Evolutionary conservation across 2,329 filamentous ascomycete genomes (phyloP), one percentile per base, ranked within the genome.

Genomic region (Ophiostoma populinum): DNA sequence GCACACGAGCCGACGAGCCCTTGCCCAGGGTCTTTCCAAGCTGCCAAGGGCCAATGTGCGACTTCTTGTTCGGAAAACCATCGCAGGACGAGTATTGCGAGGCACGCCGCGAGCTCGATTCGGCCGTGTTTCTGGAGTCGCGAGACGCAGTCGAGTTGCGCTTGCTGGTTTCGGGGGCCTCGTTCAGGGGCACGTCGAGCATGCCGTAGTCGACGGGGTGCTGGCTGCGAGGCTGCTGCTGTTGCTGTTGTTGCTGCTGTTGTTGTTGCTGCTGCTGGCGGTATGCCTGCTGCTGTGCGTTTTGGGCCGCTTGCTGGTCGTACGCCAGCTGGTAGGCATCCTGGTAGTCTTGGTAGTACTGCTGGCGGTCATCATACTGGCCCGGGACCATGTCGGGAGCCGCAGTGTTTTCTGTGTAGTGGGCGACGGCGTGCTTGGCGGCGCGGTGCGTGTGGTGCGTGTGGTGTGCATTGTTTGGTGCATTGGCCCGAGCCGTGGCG

Each of bases 11-110:
- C 33, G 83, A 92, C 2, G 86, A 85, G 3, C 90, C 90, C 46
- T 82, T 80, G 1, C 90, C 90, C 19, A 98, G 65, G 1, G 81
- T 92, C 52, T 72, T 83, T 6, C 90, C 90, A 4, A 98, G 61
- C 45, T 87, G 75, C 90, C 90, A 98, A 44, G 87, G 87, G 0
- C 90, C 90, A 47, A 98, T 81, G 47, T 83, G 78, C 9, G 78
- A 81, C 56, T 77, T 77, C 43, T 46, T 43, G 26, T 48, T 47
- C 36, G 47, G 43, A 19, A 49, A 47, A 20, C 42, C 41, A 27
- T 46, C 46, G 45, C 42, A 49, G 15, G 49, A 47, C 3, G 50
- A 48, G 35, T 46, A 54, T 32, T 56, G 54, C 1, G 58, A 62
- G 24, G 50, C 49, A 20, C 57, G 54, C 15, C 30, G 30, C 17